These are phyloP conservation scores for Thelonectria discophora DNA, from an alignment of 2,329 filamentous ascomycete genomes.

Conservation along the genomic window DNA sequence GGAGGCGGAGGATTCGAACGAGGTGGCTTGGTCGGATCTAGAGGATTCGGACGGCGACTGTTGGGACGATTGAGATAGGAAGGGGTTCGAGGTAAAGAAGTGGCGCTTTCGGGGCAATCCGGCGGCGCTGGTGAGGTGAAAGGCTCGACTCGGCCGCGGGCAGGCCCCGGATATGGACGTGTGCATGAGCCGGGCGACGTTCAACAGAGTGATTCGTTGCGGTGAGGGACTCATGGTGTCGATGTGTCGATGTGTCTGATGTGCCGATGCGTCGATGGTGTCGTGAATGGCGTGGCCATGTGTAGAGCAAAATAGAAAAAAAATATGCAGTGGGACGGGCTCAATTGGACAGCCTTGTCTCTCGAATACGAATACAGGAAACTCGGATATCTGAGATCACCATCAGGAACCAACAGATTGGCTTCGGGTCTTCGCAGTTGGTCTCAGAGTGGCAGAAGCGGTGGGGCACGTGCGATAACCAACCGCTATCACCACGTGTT, in stretches of 20 bases:
- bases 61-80: conserved; percentile 56
- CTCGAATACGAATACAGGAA: neutral
- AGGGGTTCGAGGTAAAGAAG: conserved; percentile 74
- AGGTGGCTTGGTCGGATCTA: conserved; percentile 30
- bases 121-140: conserved; percentile 57
- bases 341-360: conserved; percentile 2
- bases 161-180: conserved; percentile 40
- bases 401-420: conserved; percentile 7
- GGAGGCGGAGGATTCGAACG: no score
- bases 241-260: no score
- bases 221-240: conserved; percentile 47
- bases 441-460: neutral
- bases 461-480: conserved; percentile 3
- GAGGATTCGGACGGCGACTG: conserved; percentile 30
- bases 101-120: conserved; percentile 63
- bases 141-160: conserved; percentile 46
- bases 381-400: conserved; percentile 2
- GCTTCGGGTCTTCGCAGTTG: neutral
- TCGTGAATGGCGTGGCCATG: conserved; percentile 29
- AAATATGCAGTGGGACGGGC: neutral
- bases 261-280: no score
- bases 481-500: conserved; percentile 26
- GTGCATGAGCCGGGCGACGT: conserved; percentile 44
- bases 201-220: conserved; percentile 45
- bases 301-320: conserved; percentile 19